Conservation (phyloP, 2,329 filamentous ascomycete species). For the Lachnellula occidentalis region DNA sequence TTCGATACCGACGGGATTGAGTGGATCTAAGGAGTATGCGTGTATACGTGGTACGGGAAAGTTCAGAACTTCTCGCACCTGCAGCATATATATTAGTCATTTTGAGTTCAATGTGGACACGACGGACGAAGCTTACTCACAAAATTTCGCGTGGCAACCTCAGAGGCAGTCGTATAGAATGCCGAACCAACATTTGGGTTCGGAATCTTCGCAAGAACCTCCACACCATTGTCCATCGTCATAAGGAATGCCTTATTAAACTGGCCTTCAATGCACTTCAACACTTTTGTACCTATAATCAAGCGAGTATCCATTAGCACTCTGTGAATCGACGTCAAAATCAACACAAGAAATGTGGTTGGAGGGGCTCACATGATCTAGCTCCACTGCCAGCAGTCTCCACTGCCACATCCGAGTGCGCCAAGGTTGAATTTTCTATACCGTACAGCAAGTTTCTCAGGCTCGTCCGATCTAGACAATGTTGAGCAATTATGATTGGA, state of each 20-base stretch:
- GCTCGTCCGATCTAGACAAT: conserved; percentile 22
- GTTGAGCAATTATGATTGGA: conserved; percentile 9
- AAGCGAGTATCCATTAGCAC: conserved; percentile 1
- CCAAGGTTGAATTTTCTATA: conserved; percentile 27
- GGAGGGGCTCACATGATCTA: conserved; percentile 14
- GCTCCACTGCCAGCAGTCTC: conserved; percentile 9
- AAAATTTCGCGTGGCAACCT: conserved; percentile 20
- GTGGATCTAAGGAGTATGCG: conserved; percentile 12
- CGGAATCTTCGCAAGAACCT: conserved; percentile 19
- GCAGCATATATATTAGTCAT: conserved; percentile 6
- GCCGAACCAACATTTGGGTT: conserved; percentile 18
- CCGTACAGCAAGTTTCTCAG: conserved; percentile 23
- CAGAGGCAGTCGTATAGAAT: conserved; percentile 21
- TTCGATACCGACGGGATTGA: conserved; percentile 18
- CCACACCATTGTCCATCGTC: conserved; percentile 19
- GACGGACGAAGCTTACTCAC: conserved; percentile 4
- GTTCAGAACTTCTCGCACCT: conserved; percentile 14
- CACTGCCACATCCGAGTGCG: conserved; percentile 19
- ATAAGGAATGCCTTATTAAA: conserved; percentile 21
- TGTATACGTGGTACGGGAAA: conserved; percentile 16
- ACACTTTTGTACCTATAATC: conserved; percentile 15
- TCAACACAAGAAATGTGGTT: neutral
- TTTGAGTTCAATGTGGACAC: neutral
- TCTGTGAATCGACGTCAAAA: neutral
- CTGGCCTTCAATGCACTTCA: conserved; percentile 18